Conservation (phyloP, 768 basidiomycete species). For the Guyanaporus albipodus region DNA sequence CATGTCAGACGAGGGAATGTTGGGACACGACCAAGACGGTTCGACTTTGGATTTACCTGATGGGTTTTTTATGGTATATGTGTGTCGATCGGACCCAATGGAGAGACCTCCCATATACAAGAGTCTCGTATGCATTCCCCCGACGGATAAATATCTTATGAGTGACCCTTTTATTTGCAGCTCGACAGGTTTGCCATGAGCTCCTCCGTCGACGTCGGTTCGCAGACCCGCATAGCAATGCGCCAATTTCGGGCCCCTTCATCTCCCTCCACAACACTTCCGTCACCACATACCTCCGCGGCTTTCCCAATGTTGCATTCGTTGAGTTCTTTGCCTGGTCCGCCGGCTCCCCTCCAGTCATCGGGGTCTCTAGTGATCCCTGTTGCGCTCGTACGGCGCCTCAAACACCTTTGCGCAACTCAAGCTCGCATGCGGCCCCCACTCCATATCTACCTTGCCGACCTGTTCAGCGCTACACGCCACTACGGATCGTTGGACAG, state of each 20-base stretch:
- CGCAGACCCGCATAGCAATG: slow-evolving; percentile 33
- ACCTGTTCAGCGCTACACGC: slow-evolving; percentile 70
- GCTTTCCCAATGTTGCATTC: slow-evolving; percentile 17
- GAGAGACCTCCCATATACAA: slow-evolving; percentile 67
- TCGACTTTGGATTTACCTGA: slow-evolving; percentile 44
- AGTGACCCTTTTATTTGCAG: slow-evolving; percentile 34
- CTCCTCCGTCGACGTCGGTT: slow-evolving; percentile 50
- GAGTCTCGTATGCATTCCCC: slow-evolving; percentile 49
- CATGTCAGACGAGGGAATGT: slow-evolving; percentile 29
- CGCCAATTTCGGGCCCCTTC: slow-evolving; percentile 33
- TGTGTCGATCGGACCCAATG: slow-evolving; percentile 59
- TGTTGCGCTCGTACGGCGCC: slow-evolving; percentile 25
- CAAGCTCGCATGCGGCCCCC: slow-evolving; percentile 46
- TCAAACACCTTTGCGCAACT: slow-evolving; percentile 26
- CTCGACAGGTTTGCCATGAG: slow-evolving; percentile 81
- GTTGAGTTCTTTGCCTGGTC: slow-evolving; percentile 20
- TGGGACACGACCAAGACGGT: slow-evolving; percentile 25
- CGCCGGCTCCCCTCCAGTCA: slow-evolving; percentile 21
- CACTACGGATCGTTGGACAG: slow-evolving; percentile 69
- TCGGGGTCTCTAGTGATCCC: slow-evolving; percentile 29
- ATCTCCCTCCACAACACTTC: slow-evolving; percentile 22
- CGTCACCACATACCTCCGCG: slow-evolving; percentile 32
- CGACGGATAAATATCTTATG: neutral
- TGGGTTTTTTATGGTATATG: slow-evolving; percentile 68
- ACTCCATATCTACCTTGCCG: slow-evolving; percentile 62